A percentile compares a stretch with the other conserved stretches of the same genome.
Evolutionary conservation across 2,329 filamentous ascomycete species (phyloP).

Genomic region (Ophiocordyceps unilateralis): DNA sequence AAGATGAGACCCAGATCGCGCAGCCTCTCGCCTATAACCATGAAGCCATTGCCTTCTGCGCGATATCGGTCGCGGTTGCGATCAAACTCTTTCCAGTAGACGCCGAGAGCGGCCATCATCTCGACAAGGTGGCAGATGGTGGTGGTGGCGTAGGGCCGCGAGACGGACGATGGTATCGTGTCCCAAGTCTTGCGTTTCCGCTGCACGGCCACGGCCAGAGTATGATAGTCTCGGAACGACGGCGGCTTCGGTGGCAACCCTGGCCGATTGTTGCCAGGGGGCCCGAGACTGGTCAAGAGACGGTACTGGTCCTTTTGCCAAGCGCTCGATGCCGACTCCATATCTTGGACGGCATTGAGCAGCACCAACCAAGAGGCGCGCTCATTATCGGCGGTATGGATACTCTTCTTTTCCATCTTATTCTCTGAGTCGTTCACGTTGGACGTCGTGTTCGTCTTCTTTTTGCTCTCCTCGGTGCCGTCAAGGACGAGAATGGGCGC

Average conservation of each 20-base stretch:
- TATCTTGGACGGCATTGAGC: conserved; percentile 29
- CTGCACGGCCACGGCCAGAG: conserved; percentile 27
- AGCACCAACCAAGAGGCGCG: conserved; percentile 35
- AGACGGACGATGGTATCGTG: conserved; percentile 29
- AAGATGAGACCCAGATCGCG: conserved; percentile 37
- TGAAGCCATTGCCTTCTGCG: conserved; percentile 37
- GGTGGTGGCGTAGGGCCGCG: conserved; percentile 33
- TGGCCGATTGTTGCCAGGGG: conserved; percentile 5
- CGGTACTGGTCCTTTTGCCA: conserved; percentile 25
- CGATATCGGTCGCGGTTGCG: conserved; percentile 30
- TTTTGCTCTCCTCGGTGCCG: conserved; percentile 19
- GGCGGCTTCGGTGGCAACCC: conserved; percentile 10
- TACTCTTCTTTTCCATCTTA: conserved; percentile 13
- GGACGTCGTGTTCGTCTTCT: conserved; percentile 15
- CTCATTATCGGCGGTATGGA: conserved; percentile 40
- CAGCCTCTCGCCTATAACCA: conserved; percentile 27
- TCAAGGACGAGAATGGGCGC: conserved; percentile 19
- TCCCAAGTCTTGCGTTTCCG: conserved; percentile 31
- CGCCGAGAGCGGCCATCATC: conserved; percentile 33
- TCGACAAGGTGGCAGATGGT: conserved; percentile 39
- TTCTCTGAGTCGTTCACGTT: conserved; percentile 14
- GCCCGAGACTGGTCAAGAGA: conserved; percentile 3
- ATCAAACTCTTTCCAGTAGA: conserved; percentile 43
- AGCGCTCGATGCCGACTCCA: conserved; percentile 27
- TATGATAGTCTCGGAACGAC: conserved; percentile 15